Percentiles rank a stretch among this genome's conserved stretches.
Conservation (phyloP, 73 alveolate genomes). For the Stentor roeselii region DNA sequence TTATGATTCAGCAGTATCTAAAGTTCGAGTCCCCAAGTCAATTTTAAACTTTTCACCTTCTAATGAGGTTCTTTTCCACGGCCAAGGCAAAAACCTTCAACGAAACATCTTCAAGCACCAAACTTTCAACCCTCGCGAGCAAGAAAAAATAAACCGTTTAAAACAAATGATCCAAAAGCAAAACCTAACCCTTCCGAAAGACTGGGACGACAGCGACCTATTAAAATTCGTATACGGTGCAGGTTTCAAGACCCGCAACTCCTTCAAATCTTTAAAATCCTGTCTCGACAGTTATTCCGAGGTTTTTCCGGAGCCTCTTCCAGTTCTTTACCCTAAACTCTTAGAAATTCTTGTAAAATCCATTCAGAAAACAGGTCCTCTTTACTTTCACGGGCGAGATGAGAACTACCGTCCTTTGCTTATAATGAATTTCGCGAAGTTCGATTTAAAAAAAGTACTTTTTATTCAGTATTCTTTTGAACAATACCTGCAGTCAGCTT, state of each 20-base stretch:
- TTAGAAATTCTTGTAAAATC: background rate
- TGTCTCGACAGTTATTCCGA: background rate
- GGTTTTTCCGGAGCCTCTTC: background rate
- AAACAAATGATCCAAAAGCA: background rate
- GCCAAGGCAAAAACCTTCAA: background rate
- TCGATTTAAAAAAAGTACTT: slow-evolving; percentile 26
- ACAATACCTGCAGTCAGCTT: slow-evolving; percentile 14
- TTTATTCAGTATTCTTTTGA: background rate
- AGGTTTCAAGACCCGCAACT: background rate
- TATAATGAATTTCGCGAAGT: slow-evolving; percentile 30
- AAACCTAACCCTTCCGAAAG: background rate
- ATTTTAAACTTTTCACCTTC: background rate
- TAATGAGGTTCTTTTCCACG: background rate
- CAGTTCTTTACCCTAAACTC: background rate
- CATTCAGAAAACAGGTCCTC: slow-evolving; percentile 34
- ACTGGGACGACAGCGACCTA: background rate
- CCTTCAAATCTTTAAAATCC: background rate
- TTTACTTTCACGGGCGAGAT: slow-evolving; percentile 42
- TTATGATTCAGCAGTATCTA: background rate
- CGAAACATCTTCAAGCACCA: background rate
- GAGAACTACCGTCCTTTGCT: slow-evolving; percentile 41
- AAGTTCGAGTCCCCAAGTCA: background rate
- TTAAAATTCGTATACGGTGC: background rate
- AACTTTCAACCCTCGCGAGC: background rate
- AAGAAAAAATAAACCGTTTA: background rate